Base-by-base conservation (phyloP, 441 rosid genomes). In the Euphorbia celastroides region DNA sequence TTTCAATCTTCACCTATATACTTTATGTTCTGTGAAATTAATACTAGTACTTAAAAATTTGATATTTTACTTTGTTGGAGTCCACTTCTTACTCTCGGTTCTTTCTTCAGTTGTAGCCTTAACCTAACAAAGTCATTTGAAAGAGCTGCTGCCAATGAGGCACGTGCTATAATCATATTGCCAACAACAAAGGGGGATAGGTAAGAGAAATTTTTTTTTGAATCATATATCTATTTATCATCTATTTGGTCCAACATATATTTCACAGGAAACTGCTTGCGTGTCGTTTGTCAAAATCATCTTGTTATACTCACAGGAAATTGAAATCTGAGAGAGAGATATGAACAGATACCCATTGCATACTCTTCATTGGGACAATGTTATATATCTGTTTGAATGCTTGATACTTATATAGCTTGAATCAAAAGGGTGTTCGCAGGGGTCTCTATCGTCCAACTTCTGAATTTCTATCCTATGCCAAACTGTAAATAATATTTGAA, bases 91-190 rank as follows among this genome's bases (percentile, higher is more conserved):
- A 23, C 41, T 44, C 48, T 23, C 62, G 63, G 66, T 58, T 19
- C 76, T 75, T 74, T 71, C 52, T 71, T 75, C 92, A 93, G 99
- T 82, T 93, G 99, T 79, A 86, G 92, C 81, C 90, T 93, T 73
- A 91, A 78, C 84, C 74, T 91, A 70, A 93, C 99, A 55, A 93
- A 84, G 77, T 89, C 99, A 69, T 91, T 84, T 70, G 93, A 91
- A 78, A 82, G 96, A 78, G 96, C 97, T 74, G 97, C 99, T 23
- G 97, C 96, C 54, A 68, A 67, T 72, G 83, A 74, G 81, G 99
- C 97, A 14, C 95, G 96, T 74, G 92, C 97, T 67, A 84, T 93
- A 77, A 86, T 93, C 62, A 85, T 93, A 77, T 77, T 93, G 79
- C 93, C 99, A 71, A 81, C 90, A 12, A 85, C 89, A 12, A 88